Percentiles rank a stretch among this genome's conserved stretches.
Conservation (phyloP, 2,329 filamentous ascomycete genomes). For the Botryosphaeria agaves region DNA sequence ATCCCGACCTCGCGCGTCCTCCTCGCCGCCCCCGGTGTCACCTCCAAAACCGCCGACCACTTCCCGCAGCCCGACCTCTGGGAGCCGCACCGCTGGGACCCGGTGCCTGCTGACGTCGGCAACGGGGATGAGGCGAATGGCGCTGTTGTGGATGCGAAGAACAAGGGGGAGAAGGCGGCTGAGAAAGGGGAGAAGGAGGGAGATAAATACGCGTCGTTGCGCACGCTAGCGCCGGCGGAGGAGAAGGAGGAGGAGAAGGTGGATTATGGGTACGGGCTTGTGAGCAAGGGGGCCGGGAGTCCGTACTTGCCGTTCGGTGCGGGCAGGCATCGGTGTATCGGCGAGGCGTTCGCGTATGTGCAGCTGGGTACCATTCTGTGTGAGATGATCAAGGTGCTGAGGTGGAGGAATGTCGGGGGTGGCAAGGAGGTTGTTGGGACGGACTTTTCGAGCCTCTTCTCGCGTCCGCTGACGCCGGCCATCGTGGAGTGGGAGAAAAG, state of each 20-base stretch:
- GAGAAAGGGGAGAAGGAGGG: constrained; percentile 56
- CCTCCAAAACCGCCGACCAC: constrained; percentile 50
- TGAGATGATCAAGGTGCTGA: constrained; percentile 60
- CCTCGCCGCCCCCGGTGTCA: constrained; percentile 71
- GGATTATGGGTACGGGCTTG: constrained; percentile 85
- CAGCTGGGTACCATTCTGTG: constrained; percentile 78
- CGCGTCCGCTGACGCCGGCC: constrained; percentile 24
- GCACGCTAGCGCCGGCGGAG: too few relatives aligned
- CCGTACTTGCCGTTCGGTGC: constrained; percentile 92
- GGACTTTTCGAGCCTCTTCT: constrained; percentile 43
- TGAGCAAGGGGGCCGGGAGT: constrained; percentile 77
- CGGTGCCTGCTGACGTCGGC: constrained; percentile 35
- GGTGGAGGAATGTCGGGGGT: constrained; percentile 61
- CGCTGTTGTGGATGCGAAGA: constrained; percentile 11
- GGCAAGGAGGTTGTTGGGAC: constrained; percentile 49
- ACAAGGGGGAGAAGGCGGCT: constrained; percentile 6
- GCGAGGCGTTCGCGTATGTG: constrained; percentile 89
- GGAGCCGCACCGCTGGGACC: constrained; percentile 86
- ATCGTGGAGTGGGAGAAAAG: constrained; percentile 61
- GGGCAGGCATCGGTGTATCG: constrained; percentile 84
- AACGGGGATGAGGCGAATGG: constrained; percentile 24
- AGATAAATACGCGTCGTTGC: constrained; percentile 85
- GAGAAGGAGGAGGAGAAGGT: constrained; percentile 54
- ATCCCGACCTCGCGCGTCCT: constrained; percentile 69
- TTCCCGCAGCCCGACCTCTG: constrained; percentile 72